Evolutionary conservation across 495 filamentous ascomycete genomes (phyloP).

Genomic region (Penicillium crystallinum): DNA sequence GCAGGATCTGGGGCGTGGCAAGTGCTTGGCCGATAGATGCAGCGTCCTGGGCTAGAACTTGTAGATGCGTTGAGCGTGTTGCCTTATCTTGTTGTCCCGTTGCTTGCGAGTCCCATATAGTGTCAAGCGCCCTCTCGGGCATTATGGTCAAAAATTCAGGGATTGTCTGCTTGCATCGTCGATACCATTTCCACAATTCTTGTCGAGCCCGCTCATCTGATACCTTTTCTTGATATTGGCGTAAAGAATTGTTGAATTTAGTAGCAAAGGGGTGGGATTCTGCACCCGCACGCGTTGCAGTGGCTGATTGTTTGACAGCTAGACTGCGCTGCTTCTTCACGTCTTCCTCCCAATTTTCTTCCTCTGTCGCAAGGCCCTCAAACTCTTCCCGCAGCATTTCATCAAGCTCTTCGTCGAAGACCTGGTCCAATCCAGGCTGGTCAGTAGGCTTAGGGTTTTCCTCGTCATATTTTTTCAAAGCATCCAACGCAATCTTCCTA

Average conservation of each 20-base stretch:
- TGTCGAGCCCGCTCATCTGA: conserved; percentile 25
- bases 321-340: conserved; percentile 17
- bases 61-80: conserved; percentile 53
- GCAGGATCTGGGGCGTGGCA: conserved; percentile 51
- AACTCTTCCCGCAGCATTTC: conserved; percentile 41
- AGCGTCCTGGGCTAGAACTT: conserved; percentile 58
- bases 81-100: conserved; percentile 36
- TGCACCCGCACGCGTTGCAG: conserved; percentile 18
- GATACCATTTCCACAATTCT: conserved; percentile 44
- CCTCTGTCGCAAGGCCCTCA: conserved; percentile 34
- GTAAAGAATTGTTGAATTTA: conserved; percentile 30
- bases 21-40: conserved; percentile 48
- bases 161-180: conserved; percentile 37
- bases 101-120: conserved; percentile 44
- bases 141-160: conserved; percentile 35
- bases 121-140: conserved; percentile 29
- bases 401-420: conserved; percentile 45
- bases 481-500: conserved; percentile 36
- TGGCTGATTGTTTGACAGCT: conserved; percentile 16
- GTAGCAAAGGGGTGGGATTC: conserved; percentile 29
- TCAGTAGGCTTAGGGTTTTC: conserved; percentile 22
- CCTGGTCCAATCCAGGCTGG: conserved; percentile 25
- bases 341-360: conserved; percentile 34
- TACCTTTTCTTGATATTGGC: conserved; percentile 17
- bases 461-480: conserved; percentile 38